Base-by-base conservation (phyloP, 2,329 filamentous ascomycete genomes). In the Pseudogymnoascus sp. region DNA sequence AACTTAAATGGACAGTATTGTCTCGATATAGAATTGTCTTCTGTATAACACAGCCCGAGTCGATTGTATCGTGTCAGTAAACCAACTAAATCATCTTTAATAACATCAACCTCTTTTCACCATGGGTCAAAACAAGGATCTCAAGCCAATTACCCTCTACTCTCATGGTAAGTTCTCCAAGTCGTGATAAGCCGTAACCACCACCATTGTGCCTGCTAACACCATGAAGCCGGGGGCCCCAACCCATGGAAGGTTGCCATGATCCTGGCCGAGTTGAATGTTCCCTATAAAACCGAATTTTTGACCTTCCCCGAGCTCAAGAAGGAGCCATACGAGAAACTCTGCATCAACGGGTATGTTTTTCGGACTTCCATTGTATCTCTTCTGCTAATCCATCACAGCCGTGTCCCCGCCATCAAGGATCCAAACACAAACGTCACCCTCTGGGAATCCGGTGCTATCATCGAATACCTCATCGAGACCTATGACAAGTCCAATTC, bases 361-460 rank as follows among this genome's bases (percentile, higher is more conserved):
- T 38, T n/a, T n/a, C 16, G 21, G 31, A 44, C 3, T 5, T 31
- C 31, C 59, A 44, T 18, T 67, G 70, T 11, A 34, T 18, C n/a
- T 12, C n/a, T 12, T 34, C 28, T 5, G 4, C 50, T 56, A 34
- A 56, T 12, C n/a, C 28, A 6, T 4, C 14, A 6, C 5, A 56
- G 50, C 5, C 50, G 50, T 2, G 64, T 72, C 18, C 71, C 71
- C 3, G 64, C 69, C 8, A 66, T 73, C 31, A 64, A 78, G 31
- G 71, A 79, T 66, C 73, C 75, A 62, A 74, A 74, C 31, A 79
- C 77, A 60, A 73, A 73, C 59, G 70, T 81, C 42, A 74, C 72
- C 0, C 71, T 78, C 59, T 81, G 77, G 76, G 78, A 80, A 67
- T 75, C 72, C 31, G 76, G 76, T 11, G 77, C 78, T 1, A 77